These are phyloP conservation scores for Hypomontagnella monticulosa DNA, from an alignment of 495 filamentous ascomycete species.

Conservation along the genomic window DNA sequence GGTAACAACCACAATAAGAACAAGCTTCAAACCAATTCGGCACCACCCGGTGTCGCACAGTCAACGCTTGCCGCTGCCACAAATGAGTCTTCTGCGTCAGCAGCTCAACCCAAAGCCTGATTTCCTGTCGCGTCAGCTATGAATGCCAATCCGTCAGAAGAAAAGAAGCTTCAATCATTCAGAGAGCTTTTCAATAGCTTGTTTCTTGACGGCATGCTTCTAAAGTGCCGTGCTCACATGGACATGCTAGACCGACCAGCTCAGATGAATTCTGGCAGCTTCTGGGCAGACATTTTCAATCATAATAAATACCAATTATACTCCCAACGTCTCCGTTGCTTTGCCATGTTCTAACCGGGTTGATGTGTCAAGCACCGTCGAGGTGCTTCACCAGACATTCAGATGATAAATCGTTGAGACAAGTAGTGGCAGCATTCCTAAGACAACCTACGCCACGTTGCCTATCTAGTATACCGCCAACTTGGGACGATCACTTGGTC, in stretches of 20 bases:
- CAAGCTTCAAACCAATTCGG: conserved; percentile 27
- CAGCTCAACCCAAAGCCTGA: conserved; percentile 33
- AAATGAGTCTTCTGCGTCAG: conserved; percentile 24
- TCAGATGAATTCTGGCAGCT: neutral
- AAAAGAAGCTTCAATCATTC: neutral
- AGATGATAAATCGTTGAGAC: too few species aligned
- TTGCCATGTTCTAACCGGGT: neutral
- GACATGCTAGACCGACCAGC: neutral
- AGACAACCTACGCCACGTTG: too few species aligned
- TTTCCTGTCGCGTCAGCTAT: neutral
- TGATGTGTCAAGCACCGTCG: neutral
- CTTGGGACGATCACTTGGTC: too few species aligned
- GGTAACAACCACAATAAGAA: conserved; percentile 43
- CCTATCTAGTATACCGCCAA: too few species aligned
- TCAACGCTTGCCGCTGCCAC: conserved; percentile 42
- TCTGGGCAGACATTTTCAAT: conserved; percentile 5
- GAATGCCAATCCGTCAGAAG: neutral
- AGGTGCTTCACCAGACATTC: neutral
- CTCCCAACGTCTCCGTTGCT: conserved; percentile 3
- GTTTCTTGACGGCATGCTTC: neutral
- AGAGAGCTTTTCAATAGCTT: conserved; percentile 12
- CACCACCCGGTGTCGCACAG: conserved; percentile 39
- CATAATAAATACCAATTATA: conserved; percentile 20
- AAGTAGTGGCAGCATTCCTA: too few species aligned
- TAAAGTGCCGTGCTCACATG: conserved; percentile 1